These are phyloP conservation scores for Fusarium solani-melongenae DNA, from an alignment of 2,329 filamentous ascomycete species.

Conservation along the genomic window DNA sequence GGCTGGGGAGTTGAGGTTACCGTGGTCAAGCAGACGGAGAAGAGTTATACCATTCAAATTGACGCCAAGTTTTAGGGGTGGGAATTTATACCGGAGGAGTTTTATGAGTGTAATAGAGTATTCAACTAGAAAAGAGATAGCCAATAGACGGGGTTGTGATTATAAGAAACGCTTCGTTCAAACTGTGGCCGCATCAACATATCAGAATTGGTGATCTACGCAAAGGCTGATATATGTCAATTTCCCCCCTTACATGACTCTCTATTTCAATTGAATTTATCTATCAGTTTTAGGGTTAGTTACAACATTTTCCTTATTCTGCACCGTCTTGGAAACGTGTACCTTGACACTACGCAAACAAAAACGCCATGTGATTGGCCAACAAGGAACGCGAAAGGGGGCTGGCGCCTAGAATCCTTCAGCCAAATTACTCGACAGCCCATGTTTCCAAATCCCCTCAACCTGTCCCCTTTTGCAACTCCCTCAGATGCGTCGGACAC, in stretches of 20 bases:
- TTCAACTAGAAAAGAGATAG: not conserved
- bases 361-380: not conserved
- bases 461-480: not conserved
- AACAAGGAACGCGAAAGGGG: not conserved
- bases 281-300: too few species aligned
- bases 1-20: slow-evolving; percentile 32
- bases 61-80: not conserved
- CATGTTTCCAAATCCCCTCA: not conserved
- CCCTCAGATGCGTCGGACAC: not conserved
- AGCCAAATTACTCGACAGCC: not conserved
- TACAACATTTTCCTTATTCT: too few species aligned
- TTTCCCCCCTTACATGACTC: too few species aligned
- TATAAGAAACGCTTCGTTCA: not conserved
- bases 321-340: too few species aligned
- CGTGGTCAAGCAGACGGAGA: slow-evolving; percentile 3
- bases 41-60: not conserved
- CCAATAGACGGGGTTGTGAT: not conserved
- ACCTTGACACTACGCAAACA: not conserved
- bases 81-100: not conserved
- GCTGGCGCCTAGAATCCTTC: not conserved
- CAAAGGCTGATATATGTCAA: too few species aligned
- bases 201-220: not conserved
- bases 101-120: not conserved
- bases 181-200: not conserved
- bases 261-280: too few species aligned